Evolutionary conservation across 2,329 filamentous ascomycete genomes (phyloP).

Genomic region (Pseudocercospora vitis): DNA sequence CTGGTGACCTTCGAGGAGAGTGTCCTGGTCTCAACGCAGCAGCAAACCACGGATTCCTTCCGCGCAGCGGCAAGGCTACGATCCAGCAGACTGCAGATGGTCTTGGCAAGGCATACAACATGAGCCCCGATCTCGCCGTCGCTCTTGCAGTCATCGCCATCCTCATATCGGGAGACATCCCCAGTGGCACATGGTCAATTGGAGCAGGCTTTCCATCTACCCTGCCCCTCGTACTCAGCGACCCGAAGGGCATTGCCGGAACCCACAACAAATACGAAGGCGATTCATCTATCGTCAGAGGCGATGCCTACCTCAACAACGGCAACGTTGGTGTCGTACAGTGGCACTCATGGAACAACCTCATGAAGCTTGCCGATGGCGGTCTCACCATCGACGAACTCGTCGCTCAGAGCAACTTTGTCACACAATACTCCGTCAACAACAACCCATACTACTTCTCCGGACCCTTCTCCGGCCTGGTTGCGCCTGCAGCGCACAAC

Average conservation of each 20-base stretch:
- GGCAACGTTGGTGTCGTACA: constrained; percentile 14
- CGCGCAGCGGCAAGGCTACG: constrained; percentile 32
- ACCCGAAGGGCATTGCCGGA: constrained; percentile 22
- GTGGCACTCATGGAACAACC: constrained; percentile 20
- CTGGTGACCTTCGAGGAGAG: constrained; percentile 32
- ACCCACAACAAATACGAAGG: constrained; percentile 40
- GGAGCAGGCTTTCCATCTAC: constrained; percentile 13
- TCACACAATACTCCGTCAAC: constrained; percentile 22
- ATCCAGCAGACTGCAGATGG: constrained; percentile 29
- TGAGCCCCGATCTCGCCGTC: constrained; percentile 24
- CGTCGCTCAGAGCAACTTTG: constrained; percentile 3
- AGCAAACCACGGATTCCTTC: constrained; percentile 16
- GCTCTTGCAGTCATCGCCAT: constrained; percentile 10
- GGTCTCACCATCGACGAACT: constrained; percentile 20
- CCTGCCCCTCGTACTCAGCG: constrained; percentile 9
- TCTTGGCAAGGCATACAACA: constrained; percentile 28
- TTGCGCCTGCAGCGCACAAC: constrained; percentile 13
- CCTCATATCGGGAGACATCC: constrained; percentile 4
- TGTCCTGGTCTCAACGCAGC: constrained; percentile 26
- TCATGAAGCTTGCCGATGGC: constrained; percentile 15
- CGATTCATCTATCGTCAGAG: constrained; percentile 36
- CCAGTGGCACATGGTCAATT: constrained; percentile 26
- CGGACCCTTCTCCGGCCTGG: constrained; percentile 24
- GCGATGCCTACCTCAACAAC: constrained; percentile 32
- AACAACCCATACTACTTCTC: constrained; percentile 39